These are phyloP conservation scores for Leucosporidium yakuticum DNA, from an alignment of 768 basidiomycete species.

Conservation along the genomic window DNA sequence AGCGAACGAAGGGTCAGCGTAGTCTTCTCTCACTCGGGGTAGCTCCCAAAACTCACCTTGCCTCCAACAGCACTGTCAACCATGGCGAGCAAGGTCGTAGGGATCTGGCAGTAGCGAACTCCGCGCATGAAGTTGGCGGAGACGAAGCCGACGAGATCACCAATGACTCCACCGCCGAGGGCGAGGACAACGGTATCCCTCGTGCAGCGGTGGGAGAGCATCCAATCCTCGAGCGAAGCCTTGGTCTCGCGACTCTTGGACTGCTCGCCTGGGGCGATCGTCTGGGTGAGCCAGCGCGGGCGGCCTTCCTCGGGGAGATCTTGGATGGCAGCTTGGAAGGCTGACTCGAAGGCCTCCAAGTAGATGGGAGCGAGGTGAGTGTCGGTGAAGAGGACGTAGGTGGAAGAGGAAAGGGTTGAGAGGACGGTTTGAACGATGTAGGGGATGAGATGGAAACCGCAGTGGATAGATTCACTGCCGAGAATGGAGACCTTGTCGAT, in stretches of 20 bases:
- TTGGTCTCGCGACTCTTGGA: constrained; percentile 88
- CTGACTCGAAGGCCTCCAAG: constrained; percentile 60
- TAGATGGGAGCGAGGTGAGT: constrained; percentile 78
- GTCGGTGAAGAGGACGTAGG: constrained; percentile 87
- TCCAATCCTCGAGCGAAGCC: constrained; percentile 86
- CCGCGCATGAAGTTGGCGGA: constrained; percentile 95
- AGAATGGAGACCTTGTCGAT: constrained; percentile 74
- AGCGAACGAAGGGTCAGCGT: not conserved
- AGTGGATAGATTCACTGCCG: constrained; percentile 79
- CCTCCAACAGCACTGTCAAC: constrained; percentile 97
- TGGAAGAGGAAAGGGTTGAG: constrained; percentile 31
- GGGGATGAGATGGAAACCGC: constrained; percentile 83
- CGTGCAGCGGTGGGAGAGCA: constrained; percentile 79
- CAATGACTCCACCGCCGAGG: constrained; percentile 93
- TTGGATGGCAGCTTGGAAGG: constrained; percentile 52
- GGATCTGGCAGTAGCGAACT: constrained; percentile 88
- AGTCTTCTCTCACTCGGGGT: not conserved
- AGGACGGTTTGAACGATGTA: constrained; percentile 55
- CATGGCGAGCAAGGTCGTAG: constrained; percentile 94
- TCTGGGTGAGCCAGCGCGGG: constrained; percentile 66
- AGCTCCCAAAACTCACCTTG: constrained; percentile 48
- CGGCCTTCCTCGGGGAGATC: constrained; percentile 40
- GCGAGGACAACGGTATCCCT: constrained; percentile 89
- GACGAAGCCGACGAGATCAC: constrained; percentile 92
- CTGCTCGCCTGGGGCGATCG: constrained; percentile 84